Conservation (phyloP, 2,329 filamentous ascomycete genomes). For the Ceratocystis cubensis region DNA sequence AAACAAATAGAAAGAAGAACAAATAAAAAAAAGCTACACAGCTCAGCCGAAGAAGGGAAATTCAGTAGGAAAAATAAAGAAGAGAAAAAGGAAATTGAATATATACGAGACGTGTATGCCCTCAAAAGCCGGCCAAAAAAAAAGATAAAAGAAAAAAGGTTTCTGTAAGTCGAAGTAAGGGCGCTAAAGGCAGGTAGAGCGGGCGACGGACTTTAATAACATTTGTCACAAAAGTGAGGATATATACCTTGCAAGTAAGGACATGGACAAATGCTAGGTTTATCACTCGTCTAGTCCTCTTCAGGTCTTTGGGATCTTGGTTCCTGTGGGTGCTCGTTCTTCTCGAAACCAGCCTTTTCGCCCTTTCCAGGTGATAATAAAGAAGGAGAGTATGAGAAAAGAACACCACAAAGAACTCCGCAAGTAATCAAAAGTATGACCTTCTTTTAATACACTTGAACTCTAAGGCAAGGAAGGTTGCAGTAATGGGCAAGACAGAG, state of each 20-base stretch:
- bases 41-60: background rate
- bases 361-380: background rate
- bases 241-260: conserved; percentile 5
- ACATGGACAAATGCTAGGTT: background rate
- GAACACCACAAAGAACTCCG: background rate
- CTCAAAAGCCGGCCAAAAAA: background rate
- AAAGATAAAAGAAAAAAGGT: conserved; percentile 1
- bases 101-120: background rate
- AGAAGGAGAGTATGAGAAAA: background rate
- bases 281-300: background rate
- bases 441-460: background rate
- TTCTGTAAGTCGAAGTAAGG: background rate
- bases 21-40: background rate
- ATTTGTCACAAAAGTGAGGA: conserved; percentile 1
- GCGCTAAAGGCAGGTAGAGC: background rate
- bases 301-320: background rate
- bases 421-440: no score
- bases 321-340: background rate
- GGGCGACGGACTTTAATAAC: background rate
- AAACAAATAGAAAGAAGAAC: background rate
- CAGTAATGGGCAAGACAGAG: background rate
- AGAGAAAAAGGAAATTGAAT: background rate
- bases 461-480: background rate
- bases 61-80: conserved; percentile 4
- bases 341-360: background rate